phyloP scores from a whole-genome alignment of 345 rosid species.

The Citrus medica region DNA sequence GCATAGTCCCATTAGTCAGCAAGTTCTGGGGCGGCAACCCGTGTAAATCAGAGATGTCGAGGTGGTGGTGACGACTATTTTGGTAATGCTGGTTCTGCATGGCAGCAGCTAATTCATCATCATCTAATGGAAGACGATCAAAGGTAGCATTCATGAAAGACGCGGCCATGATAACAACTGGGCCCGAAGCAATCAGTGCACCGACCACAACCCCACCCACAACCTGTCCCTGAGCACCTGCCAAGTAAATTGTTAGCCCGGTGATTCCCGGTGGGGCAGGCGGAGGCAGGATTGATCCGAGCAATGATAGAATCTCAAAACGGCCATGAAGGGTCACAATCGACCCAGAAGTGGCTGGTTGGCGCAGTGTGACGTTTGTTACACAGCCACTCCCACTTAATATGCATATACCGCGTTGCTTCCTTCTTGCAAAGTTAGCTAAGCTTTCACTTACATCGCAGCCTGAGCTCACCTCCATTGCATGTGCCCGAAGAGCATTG shows the following conservation, averaged over 20 bases:
- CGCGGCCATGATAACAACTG: slow-evolving; percentile 84
- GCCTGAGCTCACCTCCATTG: slow-evolving; percentile 91
- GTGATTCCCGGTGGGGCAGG: slow-evolving; percentile 87
- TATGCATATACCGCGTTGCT: slow-evolving; percentile 78
- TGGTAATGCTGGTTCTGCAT: slow-evolving; percentile 57
- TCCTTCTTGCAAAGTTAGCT: slow-evolving; percentile 69
- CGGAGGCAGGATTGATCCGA: slow-evolving; percentile 87
- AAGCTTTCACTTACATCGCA: slow-evolving; percentile 77
- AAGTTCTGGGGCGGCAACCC: slow-evolving; percentile 74
- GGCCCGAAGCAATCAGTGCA: slow-evolving; percentile 85
- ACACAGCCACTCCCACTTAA: slow-evolving; percentile 87
- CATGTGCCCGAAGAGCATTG: slow-evolving; percentile 78
- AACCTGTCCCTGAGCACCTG: slow-evolving; percentile 93
- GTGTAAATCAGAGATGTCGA: slow-evolving; percentile 53
- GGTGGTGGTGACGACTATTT: slow-evolving; percentile 51
- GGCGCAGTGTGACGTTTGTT: slow-evolving; percentile 79
- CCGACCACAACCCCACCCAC: slow-evolving; percentile 92
- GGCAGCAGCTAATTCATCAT: slow-evolving; percentile 51
- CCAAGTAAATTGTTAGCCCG: slow-evolving; percentile 82
- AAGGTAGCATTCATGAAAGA: slow-evolving; percentile 90
- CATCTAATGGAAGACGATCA: slow-evolving; percentile 84
- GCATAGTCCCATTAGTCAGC: slow-evolving; percentile 47
- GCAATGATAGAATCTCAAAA: slow-evolving; percentile 88
- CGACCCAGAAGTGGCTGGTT: slow-evolving; percentile 75
- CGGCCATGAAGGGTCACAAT: slow-evolving; percentile 93